Base-by-base conservation (phyloP, 2,329 filamentous ascomycete genomes). In the Penicillium sp. region DNA sequence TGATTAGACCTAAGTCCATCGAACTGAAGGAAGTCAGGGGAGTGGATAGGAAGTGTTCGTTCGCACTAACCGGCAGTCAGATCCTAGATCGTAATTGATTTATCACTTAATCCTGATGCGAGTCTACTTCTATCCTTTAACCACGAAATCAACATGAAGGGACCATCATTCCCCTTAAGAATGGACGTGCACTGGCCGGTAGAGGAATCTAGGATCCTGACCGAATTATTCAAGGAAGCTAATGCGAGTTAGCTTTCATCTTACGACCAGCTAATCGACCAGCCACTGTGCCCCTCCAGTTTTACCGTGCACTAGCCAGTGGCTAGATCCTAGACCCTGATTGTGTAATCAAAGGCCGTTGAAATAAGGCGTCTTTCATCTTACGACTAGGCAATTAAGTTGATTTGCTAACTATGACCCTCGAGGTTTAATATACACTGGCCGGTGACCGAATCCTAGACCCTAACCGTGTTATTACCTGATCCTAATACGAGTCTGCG, bases 31-130 rank as follows among this genome's bases (percentile, higher is more conserved):
- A 35, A 40, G n/a, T 20, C 6, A 6, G 1, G 42, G 25, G 4
- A 27, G 35, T n/a, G 7, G 2, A 33, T 20, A 11, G 31, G 6
- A 18, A 64, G 37, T 15, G 52, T 60, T 25, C 54, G 50, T 73
- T 26, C 26, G 27, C 42, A 18, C 20, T 46, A 8, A 18, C 42
- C 31, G n/a, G 6, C 42, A 22, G 45, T 40, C 7, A 6, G 35
- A 45, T 57, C 51, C 55, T 47, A 57, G 41, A 54, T 54, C 31
- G 26, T 53, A 5, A 56, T 45, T 14, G 41, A 49, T 1, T 46
- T 50, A 33, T 58, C 33, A 43, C 26, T 4, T 8, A 8, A 27
- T 27, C 26, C 26, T 27, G 26, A 27, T 27, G 26, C 26, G 26
- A 27, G 26, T 4, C 26, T 4, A 8, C 26, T 4, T 27, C 26